Evolutionary conservation across 352 stramenopile genomes (phyloP).

Genomic region (Blastocystis sp.): DNA sequence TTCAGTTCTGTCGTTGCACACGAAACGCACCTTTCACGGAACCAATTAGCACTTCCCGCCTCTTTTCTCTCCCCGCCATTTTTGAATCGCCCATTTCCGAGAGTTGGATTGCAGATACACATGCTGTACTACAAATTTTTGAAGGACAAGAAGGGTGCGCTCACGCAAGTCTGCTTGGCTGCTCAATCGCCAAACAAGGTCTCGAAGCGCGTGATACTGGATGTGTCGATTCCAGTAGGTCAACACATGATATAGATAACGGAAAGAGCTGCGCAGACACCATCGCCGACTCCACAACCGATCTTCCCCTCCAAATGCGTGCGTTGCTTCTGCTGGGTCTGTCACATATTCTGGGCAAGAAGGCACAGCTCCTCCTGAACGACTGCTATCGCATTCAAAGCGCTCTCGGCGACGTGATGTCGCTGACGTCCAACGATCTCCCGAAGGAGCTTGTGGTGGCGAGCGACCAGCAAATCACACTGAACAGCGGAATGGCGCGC

Average conservation of each 20-base stretch:
- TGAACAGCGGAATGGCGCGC: background rate
- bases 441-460: background rate
- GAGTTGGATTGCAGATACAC: too few relatives aligned
- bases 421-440: background rate
- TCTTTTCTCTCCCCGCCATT: too few relatives aligned
- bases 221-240: background rate
- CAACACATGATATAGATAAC: background rate
- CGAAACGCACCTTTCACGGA: too few relatives aligned
- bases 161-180: background rate
- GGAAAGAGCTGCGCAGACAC: background rate
- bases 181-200: background rate
- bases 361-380: background rate
- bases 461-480: background rate
- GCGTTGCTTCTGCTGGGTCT: slow-evolving; percentile 12
- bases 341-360: slow-evolving; percentile 1
- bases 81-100: too few relatives aligned
- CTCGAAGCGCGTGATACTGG: background rate
- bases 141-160: slow-evolving; percentile 4
- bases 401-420: background rate
- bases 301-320: background rate
- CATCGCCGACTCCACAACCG: background rate
- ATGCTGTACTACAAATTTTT: slow-evolving; percentile 46
- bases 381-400: slow-evolving; percentile 17
- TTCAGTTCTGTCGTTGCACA: too few relatives aligned
- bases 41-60: too few relatives aligned